A percentile compares a stretch with the other conserved stretches of the same genome.
Conservation (phyloP, 805 yeast genomes). For the Sugiyamaella smithiae region DNA sequence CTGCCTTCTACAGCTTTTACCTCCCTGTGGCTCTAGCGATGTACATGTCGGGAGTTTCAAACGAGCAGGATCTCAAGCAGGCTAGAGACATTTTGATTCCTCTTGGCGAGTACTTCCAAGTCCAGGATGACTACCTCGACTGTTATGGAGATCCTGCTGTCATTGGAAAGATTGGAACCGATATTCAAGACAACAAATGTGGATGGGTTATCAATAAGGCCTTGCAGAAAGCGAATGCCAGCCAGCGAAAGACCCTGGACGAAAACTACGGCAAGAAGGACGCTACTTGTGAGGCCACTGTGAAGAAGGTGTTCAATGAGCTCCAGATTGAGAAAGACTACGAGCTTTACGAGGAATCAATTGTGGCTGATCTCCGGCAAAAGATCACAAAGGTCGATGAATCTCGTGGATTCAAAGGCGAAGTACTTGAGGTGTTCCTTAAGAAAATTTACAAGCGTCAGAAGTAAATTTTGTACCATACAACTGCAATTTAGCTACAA, state of each 20-base stretch:
- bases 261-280: constrained; percentile 88
- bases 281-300: constrained; percentile 58
- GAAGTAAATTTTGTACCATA: too few relatives aligned
- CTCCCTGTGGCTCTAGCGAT: constrained; percentile 96
- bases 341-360: constrained; percentile 75
- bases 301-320: constrained; percentile 71
- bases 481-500: too few relatives aligned
- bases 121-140: constrained; percentile 96
- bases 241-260: constrained; percentile 80
- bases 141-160: constrained; percentile 97
- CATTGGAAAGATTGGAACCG: constrained; percentile 98
- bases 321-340: constrained; percentile 69
- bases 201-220: constrained; percentile 97
- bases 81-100: constrained; percentile 86
- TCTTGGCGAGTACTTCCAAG: constrained; percentile 97
- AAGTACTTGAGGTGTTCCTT: constrained; percentile 80
- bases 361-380: constrained; percentile 60
- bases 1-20: constrained; percentile 96
- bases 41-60: constrained; percentile 80
- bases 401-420: constrained; percentile 86
- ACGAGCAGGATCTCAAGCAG: constrained; percentile 76
- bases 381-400: constrained; percentile 79
- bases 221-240: constrained; percentile 68
- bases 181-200: constrained; percentile 96
- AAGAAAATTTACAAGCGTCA: constrained; percentile 91